Evolutionary conservation across 164 flowering plant species (phyloP), one percentile per base, ranked within the genome.

Genomic region (Vitis riparia): DNA sequence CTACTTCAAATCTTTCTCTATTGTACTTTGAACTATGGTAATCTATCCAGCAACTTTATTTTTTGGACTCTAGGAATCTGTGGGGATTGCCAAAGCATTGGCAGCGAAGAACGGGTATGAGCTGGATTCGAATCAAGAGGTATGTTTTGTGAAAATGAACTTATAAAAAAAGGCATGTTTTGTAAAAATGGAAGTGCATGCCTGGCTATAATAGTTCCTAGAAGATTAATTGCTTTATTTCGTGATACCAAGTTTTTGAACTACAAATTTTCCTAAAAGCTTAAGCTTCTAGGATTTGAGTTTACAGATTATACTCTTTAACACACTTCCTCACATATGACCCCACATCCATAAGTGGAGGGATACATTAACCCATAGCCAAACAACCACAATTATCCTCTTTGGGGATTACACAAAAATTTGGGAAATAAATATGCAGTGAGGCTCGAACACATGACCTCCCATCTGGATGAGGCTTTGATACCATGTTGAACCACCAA

Each of bases 71-170:
- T 70, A 95, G 98, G 99, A 96, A 84, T 96, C 99, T 75, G 99
- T 96, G 66, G 99, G 99, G 57, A 96, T 96, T 79, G 99, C 99
- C 30, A 96, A 96, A 85, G 97, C 99, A 67, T 85, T 96, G 79
- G 99, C 99, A 53, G 97, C 99, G 53, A 96, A 96, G 78, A 91
- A 96, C 79, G 97, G 99, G 68, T 93, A 96, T 78, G 98, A 96
- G 71, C 73, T 96, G 81, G 98, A 96, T 70, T 82, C 99, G 63
- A 96, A 93, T 82, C 97, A 86, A 80, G 99, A 96, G 97, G 99
- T 93, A 78, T 69, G 76, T 32, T 68, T 23, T 55, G 15, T 62
- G 17, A 3, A 15, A 29, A 23, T 47, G 53, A 4, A 9, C 15
- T 50, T 65, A 29, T 59, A 11, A 57, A 51, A 53, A 8, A 23